These are phyloP conservation scores for Epichloe festucae DNA, from an alignment of 2,329 filamentous ascomycete genomes.

Conservation along the genomic window DNA sequence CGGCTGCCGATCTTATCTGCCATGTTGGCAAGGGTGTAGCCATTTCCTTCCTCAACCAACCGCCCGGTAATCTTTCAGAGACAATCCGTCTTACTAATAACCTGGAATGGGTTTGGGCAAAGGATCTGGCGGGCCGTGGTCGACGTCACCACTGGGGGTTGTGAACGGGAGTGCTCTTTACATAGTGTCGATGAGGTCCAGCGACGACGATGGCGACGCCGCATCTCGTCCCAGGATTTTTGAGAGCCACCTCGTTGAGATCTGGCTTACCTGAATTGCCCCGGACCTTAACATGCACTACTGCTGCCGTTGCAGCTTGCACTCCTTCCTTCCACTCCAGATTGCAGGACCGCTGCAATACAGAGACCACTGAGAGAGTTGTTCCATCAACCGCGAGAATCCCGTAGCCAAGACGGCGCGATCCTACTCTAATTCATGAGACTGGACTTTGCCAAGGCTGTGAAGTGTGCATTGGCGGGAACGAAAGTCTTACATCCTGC, in stretches of 20 bases:
- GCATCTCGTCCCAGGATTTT: not conserved
- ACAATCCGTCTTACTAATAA: not conserved
- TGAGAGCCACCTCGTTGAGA: not conserved
- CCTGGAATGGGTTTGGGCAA: not conserved
- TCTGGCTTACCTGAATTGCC: not conserved
- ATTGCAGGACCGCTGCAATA: not conserved
- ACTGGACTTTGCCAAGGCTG: not conserved
- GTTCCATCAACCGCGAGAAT: not conserved
- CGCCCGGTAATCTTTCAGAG: not conserved
- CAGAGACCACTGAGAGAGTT: not conserved
- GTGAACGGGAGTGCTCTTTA: not conserved
- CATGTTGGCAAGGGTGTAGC: not conserved
- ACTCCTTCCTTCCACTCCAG: not conserved
- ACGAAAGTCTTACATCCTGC: not conserved
- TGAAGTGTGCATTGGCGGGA: not conserved
- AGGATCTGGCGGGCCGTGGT: not conserved
- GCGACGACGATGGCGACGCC: not conserved
- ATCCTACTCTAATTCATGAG: not conserved
- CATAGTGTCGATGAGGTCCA: not conserved
- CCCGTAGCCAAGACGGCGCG: not conserved
- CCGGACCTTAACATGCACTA: not conserved
- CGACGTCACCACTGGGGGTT: not conserved
- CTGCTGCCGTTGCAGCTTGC: not conserved
- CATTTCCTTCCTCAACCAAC: not conserved
- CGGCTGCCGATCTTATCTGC: not conserved